Conservation (phyloP, 2,329 filamentous ascomycete genomes). For the Albifimbria verrucaria region DNA sequence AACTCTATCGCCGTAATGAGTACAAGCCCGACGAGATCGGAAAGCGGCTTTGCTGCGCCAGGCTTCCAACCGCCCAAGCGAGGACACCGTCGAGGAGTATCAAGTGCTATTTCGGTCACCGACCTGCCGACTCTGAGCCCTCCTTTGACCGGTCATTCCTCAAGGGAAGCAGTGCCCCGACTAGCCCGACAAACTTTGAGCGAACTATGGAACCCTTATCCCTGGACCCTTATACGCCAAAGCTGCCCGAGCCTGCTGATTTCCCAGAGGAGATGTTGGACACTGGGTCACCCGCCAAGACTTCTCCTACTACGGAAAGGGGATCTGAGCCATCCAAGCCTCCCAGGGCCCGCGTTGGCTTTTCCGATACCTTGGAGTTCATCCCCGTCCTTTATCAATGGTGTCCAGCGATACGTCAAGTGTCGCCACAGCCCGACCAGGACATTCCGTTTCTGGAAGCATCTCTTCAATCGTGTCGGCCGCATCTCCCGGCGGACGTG, state of each 20-base stretch:
- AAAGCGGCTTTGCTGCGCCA: conserved; percentile 56
- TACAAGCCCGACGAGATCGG: conserved; percentile 65
- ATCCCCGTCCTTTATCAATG: conserved; percentile 80
- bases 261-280: conserved; percentile 3
- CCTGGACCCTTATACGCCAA: conserved; percentile 8
- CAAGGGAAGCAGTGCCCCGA: conserved; percentile 60
- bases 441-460: conserved; percentile 74
- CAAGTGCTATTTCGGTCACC: conserved; percentile 77
- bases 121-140: conserved; percentile 72
- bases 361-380: conserved; percentile 80
- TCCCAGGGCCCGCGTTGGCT: conserved; percentile 66
- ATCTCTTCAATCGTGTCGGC: conserved; percentile 74
- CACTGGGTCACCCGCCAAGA: conserved; percentile 1
- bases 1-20: conserved; percentile 61
- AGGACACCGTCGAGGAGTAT: conserved; percentile 68
- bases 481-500: conserved; percentile 40
- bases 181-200: conserved; percentile 52
- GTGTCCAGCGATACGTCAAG: conserved; percentile 83
- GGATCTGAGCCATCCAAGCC: conserved; percentile 22
- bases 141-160: conserved; percentile 47
- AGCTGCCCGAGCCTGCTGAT: neutral
- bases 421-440: conserved; percentile 65
- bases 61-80: conserved; percentile 54
- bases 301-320: conserved; percentile 1
- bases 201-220: conserved; percentile 17